These are phyloP conservation scores for Colletotrichum nymphaeae DNA, from an alignment of 2,329 filamentous ascomycete species.

Conservation along the genomic window DNA sequence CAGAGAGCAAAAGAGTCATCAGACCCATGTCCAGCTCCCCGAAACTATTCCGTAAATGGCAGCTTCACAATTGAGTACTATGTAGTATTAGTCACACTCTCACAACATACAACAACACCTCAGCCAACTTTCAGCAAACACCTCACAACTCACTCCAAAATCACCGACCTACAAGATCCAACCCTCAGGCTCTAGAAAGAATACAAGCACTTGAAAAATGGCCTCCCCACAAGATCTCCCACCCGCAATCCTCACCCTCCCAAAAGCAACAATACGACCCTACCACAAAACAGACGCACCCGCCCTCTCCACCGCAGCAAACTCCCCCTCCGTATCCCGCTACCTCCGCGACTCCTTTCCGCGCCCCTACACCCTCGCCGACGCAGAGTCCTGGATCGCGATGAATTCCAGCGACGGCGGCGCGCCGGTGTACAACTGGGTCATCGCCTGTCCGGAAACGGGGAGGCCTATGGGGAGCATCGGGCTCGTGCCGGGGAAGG, in stretches of 20 bases:
- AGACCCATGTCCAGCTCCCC: neutral
- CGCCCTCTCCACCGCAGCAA: conserved; percentile 46
- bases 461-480: conserved; percentile 50
- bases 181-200: too few relatives aligned
- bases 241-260: conserved; percentile 16
- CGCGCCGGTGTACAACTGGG: conserved; percentile 17
- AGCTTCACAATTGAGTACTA: neutral
- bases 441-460: conserved; percentile 14
- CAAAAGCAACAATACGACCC: conserved; percentile 51
- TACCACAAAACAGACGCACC: conserved; percentile 51
- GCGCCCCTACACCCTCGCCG: conserved; percentile 55
- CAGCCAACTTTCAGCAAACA: neutral
- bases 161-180: neutral
- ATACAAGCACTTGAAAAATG: neutral
- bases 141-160: neutral
- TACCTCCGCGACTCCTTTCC: conserved; percentile 59
- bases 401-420: conserved; percentile 8
- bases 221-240: neutral
- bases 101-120: neutral
- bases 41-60: neutral
- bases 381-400: conserved; percentile 52
- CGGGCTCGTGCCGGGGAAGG: conserved; percentile 50
- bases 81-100: neutral
- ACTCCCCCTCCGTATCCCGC: conserved; percentile 50
- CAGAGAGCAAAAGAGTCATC: conserved; percentile 9